Evolutionary conservation across 768 basidiomycete genomes (phyloP).

Genomic region (Auricularia cornea): DNA sequence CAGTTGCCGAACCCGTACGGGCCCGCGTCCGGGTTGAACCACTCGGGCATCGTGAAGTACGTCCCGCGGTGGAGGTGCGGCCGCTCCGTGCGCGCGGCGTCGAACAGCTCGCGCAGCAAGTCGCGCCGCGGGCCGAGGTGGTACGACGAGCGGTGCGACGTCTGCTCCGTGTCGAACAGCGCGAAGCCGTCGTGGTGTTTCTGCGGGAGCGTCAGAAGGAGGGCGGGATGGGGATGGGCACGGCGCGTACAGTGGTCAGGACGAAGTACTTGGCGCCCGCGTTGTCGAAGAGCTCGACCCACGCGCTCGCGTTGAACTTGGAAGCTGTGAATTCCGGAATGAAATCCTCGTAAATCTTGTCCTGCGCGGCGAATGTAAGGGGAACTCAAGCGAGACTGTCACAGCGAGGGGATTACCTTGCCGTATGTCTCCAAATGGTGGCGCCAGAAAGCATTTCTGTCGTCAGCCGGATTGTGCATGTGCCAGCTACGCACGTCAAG

Average conservation of each 20-base stretch:
- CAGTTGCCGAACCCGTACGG: slow-evolving; percentile 41
- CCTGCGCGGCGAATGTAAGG: slow-evolving; percentile 16
- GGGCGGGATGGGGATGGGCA: neutral
- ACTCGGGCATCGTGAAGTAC: slow-evolving; percentile 51
- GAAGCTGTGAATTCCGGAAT: slow-evolving; percentile 44
- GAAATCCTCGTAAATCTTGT: slow-evolving; percentile 50
- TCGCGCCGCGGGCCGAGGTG: slow-evolving; percentile 44
- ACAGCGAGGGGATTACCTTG: slow-evolving; percentile 19
- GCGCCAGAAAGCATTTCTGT: slow-evolving; percentile 34
- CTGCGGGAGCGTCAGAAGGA: slow-evolving; percentile 15
- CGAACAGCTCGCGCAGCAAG: slow-evolving; percentile 42
- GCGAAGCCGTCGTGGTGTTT: slow-evolving; percentile 59
- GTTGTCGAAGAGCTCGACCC: slow-evolving; percentile 45
- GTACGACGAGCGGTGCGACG: slow-evolving; percentile 42
- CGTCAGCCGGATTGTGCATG: slow-evolving; percentile 29
- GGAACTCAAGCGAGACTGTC: no score
- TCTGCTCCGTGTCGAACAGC: slow-evolving; percentile 47
- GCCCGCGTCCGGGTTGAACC: slow-evolving; percentile 45
- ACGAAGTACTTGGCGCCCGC: slow-evolving; percentile 59
- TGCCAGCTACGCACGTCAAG: slow-evolving; percentile 24
- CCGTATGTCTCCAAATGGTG: slow-evolving; percentile 47
- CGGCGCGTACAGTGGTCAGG: slow-evolving; percentile 36
- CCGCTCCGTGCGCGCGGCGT: slow-evolving; percentile 40
- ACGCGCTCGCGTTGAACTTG: slow-evolving; percentile 45
- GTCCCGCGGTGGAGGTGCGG: slow-evolving; percentile 48